Base-by-base conservation (phyloP, 2,329 filamentous ascomycete species). In the Monosporascus ibericus region DNA sequence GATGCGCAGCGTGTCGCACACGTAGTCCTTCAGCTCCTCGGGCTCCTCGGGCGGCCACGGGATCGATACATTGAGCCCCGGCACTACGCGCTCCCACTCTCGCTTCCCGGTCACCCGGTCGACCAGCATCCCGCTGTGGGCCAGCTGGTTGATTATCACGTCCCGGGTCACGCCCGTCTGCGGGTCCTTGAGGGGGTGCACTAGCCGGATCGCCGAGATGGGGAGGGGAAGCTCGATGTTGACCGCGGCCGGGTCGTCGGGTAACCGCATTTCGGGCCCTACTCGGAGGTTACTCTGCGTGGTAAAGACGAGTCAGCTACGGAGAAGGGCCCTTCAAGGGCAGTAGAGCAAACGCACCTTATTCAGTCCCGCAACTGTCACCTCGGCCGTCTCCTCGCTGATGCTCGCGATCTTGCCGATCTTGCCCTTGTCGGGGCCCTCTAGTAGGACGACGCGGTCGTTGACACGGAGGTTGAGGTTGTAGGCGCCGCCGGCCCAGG, bases 391-490 rank as follows among this genome's bases (percentile, higher is more conserved):
- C 11, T 77, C 69, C 5, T 65, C 56, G 58, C 82, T 72, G 46
- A 95, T 74, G 1, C 74, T 68, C 54, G 68, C 69, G 44, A 97
- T 81, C n/a, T 74, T 73, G 48, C 89, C 88, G 70, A 99, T 94
- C 73, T 86, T 89, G 63, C 91, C 91, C 73, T 85, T 87, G 64
- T 94, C 88, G 37, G 79, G 80, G 8, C 92, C 92, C 55, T 86
- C 82, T 50, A 90, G 72, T 53, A 97, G 73, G 50, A 92, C 88
- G 34, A 96, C 91, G 54, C 94, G 81, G 70, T 97, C 94, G 6
- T 85, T 84, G 4, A 72, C 65, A 24, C 77, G 80, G 53, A 92
- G 73, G 59, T 84, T 86, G 55, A 88, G 75, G 68, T 78, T 78
- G 59, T 74, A 74, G 34, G 70, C 59, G 37, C 76, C 77, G 44